Percentiles rank a stretch among this genome's conserved stretches.
Evolutionary conservation across 208 protist species (phyloP).

Genomic region (Leishmania braziliensis): DNA sequence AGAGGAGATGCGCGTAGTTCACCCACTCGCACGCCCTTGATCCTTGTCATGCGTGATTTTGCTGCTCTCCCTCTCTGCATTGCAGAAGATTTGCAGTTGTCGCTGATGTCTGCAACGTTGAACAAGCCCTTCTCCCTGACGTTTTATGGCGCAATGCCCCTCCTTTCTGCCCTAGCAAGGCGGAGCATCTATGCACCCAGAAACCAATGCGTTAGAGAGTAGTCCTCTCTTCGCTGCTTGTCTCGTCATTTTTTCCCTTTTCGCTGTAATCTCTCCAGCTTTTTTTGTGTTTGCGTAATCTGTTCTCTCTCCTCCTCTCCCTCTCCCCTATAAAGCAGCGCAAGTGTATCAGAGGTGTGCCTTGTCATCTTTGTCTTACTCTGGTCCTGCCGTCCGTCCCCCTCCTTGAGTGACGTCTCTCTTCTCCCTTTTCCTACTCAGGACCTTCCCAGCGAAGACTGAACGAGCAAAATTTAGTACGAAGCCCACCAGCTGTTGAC

Average conservation of each 20-base stretch:
- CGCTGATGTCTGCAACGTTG: background rate
- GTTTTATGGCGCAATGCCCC: background rate
- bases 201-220: background rate
- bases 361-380: constrained; percentile 11
- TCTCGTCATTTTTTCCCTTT: background rate
- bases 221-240: background rate
- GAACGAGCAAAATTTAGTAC: background rate
- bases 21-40: constrained; percentile 7
- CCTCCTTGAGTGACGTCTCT: constrained; percentile 5
- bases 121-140: background rate
- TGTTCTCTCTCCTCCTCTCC: constrained; percentile 1
- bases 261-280: background rate
- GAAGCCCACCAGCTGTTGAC: background rate
- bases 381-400: background rate
- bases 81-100: background rate
- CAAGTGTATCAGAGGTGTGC: background rate
- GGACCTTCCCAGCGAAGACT: background rate
- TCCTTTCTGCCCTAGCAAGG: background rate
- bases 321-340: background rate
- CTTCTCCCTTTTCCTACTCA: background rate
- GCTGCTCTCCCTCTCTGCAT: background rate
- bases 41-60: background rate
- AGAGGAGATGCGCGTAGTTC: background rate
- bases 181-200: background rate
- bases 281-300: background rate